Evolutionary conservation across 352 stramenopile genomes (phyloP), one percentile per base, ranked within the genome.

Genomic region (Phytophthora pisi): DNA sequence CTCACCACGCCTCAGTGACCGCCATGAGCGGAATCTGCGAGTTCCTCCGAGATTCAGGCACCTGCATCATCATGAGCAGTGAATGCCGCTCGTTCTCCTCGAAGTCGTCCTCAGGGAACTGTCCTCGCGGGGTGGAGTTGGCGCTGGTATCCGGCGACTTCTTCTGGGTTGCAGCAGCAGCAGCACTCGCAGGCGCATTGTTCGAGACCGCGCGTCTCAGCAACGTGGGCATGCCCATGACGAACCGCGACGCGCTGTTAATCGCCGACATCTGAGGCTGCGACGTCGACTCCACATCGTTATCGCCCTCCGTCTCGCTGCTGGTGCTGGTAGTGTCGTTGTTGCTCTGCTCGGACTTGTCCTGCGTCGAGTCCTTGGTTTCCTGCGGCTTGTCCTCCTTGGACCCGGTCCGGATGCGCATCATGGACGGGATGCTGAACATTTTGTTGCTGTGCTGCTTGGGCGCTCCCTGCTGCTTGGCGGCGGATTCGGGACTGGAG

Each of bases 11-110:
- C 47, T 84, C 45, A 24, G 72, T 72, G n/a, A 62, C 70, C 42
- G 85, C 81, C 77, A 93, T 93, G 34, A 93, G 69, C 38, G 85
- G 85, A 28, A 88, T 52, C 26, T 83, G 64, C 23, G 82, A 86
- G n/a, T 80, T 59, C 43, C 82, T 81, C 24, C 65, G 75, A 38
- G 75, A 64, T 31, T 82, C 60, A 2, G 85, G 85, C 53, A 93
- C 79, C 16, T 82, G 81, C 52, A 93, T 59, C 64, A 93, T 89
- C 51, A 84, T 72, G 43, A 93, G 70, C 65, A 93, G 64, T 43
- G 82, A 93, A 64, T 83, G 70, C 7, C 81, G 79, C 11, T 81
- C 66, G 11, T 90, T 72, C n/a, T 87, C 70, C 15, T 77, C 62
- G 24, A 68, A 49, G 7, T 70, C 51, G 3, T 81, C 70, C 23